Evolutionary conservation across 176 grass and related monocot species (phyloP), one percentile per base, ranked within the genome.

Genomic region (Oryza australiensis): DNA sequence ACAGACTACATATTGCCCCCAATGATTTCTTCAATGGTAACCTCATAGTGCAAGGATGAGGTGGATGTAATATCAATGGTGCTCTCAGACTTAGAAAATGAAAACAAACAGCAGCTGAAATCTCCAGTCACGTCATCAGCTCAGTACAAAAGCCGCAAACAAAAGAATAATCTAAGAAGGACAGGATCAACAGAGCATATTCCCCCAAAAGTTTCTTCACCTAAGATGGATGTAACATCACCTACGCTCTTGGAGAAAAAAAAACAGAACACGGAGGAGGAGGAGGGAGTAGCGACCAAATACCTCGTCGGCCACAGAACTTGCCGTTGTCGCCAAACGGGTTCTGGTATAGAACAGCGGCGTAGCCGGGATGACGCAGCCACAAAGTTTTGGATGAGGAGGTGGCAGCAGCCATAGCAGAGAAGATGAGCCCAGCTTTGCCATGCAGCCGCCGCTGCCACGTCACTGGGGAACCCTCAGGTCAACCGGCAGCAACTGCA

Each of bases 201-300:
- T 87, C 77, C 85, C 85, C 85, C 76, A n/a, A n/a, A n/a, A n/a
- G n/a, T 87, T 67, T 73, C 89, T 87, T 87, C 81, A 91, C 76
- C 69, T 49, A 64, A 74, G 45, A 53, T 46, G 89, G 80, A 80
- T 87, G 75, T 79, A 80, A 72, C 80, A 87, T 87, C 85, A 87
- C 66, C 5, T 71, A 77, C 77, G 81, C 85, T 77, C 77, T 2
- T 43, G 3, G 9, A 6, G 9, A 6, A 46, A 22, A 3, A 5
- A 55, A 66, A 46, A 10, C 15, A 5, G 46, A 10, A 5, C 4
- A 49, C 11, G 46, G 4, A 49, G 15, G 46, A 18, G n/a, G n/a
- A n/a, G 14, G 46, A 18, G 15, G 27, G 26, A 26, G 8, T 1
- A 11, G 80, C 55, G 37, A 18, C 5, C 1, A 23, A n/a, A 16